Percentiles rank a stretch among this genome's conserved stretches.
phyloP scores from a whole-genome alignment of 768 basidiomycete genomes.

The Filobasidium floriforme region DNA sequence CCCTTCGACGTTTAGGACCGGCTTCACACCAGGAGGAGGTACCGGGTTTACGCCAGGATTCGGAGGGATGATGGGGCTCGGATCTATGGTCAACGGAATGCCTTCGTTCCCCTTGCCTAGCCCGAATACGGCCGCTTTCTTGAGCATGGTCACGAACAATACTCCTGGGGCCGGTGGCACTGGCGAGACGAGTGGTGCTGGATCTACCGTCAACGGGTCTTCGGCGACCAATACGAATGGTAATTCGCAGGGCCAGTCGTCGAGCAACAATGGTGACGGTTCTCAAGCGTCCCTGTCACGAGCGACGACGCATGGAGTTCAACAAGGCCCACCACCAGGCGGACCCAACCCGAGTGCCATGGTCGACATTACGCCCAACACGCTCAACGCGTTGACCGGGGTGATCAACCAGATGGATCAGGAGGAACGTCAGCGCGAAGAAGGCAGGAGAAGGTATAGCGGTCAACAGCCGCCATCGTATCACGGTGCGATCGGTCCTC shows the following conservation, averaged over 20 bases:
- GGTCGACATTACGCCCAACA: slow-evolving; percentile 56
- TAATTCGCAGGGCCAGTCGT: not conserved
- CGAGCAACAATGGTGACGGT: not conserved
- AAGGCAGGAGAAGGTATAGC: not conserved
- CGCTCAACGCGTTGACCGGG: slow-evolving; percentile 70
- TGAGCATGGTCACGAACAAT: slow-evolving; percentile 77
- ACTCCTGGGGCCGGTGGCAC: slow-evolving; percentile 26
- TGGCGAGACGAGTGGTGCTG: slow-evolving; percentile 20
- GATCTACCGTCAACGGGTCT: slow-evolving; percentile 22
- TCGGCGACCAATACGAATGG: slow-evolving; percentile 4
- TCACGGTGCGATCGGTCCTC: slow-evolving; percentile 4
- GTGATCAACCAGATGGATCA: slow-evolving; percentile 55
- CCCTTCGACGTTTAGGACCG: slow-evolving; percentile 62
- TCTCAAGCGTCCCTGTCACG: not conserved
- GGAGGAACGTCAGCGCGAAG: not conserved
- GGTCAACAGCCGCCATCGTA: slow-evolving; percentile 12
- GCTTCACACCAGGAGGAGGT: slow-evolving; percentile 61
- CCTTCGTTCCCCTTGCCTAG: slow-evolving; percentile 63
- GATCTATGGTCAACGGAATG: slow-evolving; percentile 44
- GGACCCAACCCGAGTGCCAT: slow-evolving; percentile 12
- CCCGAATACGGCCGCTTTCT: slow-evolving; percentile 83
- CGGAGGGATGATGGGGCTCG: slow-evolving; percentile 41
- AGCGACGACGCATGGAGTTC: not conserved
- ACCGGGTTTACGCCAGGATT: slow-evolving; percentile 79
- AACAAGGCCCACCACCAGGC: not conserved